phyloP scores from a whole-genome alignment of 169 alveolate genomes.

The Eimeria falciformis region DNA sequence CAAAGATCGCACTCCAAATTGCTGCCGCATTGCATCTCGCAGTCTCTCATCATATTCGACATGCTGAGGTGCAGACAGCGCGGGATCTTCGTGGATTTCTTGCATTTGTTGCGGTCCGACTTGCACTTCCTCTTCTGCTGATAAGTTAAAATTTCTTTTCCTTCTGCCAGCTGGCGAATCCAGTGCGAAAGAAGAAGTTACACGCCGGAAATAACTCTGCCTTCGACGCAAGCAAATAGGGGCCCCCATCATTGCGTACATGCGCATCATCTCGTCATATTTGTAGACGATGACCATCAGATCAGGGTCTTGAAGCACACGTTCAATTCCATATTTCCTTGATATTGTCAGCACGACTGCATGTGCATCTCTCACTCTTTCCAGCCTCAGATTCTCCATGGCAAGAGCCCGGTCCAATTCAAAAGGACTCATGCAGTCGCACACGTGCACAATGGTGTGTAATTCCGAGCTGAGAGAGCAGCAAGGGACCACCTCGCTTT shows the following conservation, averaged over 20 bases:
- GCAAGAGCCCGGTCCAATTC: constrained; percentile 42
- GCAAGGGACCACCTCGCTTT: neutral
- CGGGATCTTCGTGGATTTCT: neutral
- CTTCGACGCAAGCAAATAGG: neutral
- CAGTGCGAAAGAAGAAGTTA: neutral
- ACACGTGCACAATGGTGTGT: constrained; percentile 49
- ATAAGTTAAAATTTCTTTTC: neutral
- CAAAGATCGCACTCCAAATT: neutral
- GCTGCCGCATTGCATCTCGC: neutral
- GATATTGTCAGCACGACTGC: neutral
- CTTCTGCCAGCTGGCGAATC: neutral
- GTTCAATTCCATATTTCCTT: constrained; percentile 21
- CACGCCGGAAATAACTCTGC: neutral
- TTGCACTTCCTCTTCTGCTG: neutral
- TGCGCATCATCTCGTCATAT: constrained; percentile 28
- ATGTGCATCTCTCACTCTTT: constrained; percentile 53
- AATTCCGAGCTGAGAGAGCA: constrained; percentile 14
- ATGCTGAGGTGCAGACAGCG: neutral
- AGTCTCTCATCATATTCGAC: neutral
- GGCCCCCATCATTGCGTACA: constrained; percentile 9
- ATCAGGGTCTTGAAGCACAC: constrained; percentile 14
- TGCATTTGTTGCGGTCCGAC: neutral
- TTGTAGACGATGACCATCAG: neutral
- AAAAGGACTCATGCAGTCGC: constrained; percentile 1
- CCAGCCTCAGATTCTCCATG: constrained; percentile 19